Conservation (phyloP, 495 filamentous ascomycete genomes). For the Clohesyomyces aquaticus region DNA sequence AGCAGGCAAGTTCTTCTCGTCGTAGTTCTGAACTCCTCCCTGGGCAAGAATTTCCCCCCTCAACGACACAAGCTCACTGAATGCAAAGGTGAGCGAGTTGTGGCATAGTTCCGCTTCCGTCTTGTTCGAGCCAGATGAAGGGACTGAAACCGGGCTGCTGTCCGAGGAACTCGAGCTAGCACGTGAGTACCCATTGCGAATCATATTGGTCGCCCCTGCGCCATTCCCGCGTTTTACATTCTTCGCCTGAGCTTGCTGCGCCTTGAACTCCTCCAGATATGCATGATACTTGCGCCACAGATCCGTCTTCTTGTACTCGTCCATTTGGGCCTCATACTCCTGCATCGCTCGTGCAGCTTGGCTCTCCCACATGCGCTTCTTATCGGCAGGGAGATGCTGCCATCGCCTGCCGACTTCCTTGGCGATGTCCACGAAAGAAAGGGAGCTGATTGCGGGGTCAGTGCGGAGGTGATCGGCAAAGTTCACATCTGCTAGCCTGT, state of each 20-base stretch:
- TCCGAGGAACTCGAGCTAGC: slow-evolving; percentile 30
- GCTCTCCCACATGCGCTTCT: slow-evolving; percentile 39
- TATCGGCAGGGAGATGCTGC: slow-evolving; percentile 31
- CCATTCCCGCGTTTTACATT: slow-evolving; percentile 6
- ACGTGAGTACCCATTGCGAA: slow-evolving; percentile 4
- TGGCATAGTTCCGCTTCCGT: slow-evolving; percentile 29
- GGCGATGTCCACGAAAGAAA: slow-evolving; percentile 43
- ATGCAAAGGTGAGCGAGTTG: slow-evolving; percentile 34
- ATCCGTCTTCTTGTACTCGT: slow-evolving; percentile 41
- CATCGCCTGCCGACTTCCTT: slow-evolving; percentile 40
- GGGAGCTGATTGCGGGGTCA: slow-evolving; percentile 27
- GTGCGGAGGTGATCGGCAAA: slow-evolving; percentile 43
- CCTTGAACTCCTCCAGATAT: slow-evolving; percentile 39
- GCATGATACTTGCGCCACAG: slow-evolving; percentile 35
- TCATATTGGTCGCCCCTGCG: not conserved
- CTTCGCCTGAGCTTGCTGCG: slow-evolving; percentile 17
- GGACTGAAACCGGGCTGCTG: slow-evolving; percentile 23
- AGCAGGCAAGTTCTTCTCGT: slow-evolving; percentile 26
- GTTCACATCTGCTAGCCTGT: slow-evolving; percentile 40
- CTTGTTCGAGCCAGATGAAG: slow-evolving; percentile 13
- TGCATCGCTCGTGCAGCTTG: slow-evolving; percentile 38
- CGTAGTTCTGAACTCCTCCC: slow-evolving; percentile 19
- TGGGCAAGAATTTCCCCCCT: slow-evolving; percentile 26
- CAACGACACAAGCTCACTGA: slow-evolving; percentile 29
- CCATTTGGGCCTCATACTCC: slow-evolving; percentile 38